These are phyloP conservation scores for Citrus cavaleriei DNA, from an alignment of 345 rosid species.

Conservation along the genomic window DNA sequence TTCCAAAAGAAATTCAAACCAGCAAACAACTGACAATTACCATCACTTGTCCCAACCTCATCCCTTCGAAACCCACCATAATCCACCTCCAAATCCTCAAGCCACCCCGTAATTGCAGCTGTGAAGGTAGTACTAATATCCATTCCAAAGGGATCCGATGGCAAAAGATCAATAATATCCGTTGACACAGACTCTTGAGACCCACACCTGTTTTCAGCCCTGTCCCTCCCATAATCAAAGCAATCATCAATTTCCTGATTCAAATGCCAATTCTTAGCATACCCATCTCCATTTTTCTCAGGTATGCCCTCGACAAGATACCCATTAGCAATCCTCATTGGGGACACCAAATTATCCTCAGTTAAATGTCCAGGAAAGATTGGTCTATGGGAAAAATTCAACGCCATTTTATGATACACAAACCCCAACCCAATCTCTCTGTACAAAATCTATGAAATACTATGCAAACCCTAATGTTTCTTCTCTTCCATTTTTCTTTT, in stretches of 20 bases:
- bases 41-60: conserved; percentile 38
- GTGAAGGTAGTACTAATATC: conserved; percentile 78
- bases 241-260: conserved; percentile 44
- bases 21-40: conserved; percentile 62
- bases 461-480: conserved; percentile 18
- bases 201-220: conserved; percentile 34
- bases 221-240: conserved; percentile 62
- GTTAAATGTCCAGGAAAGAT: conserved; percentile 53
- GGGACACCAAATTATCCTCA: conserved; percentile 64
- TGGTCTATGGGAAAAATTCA: conserved; percentile 80
- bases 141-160: conserved; percentile 95
- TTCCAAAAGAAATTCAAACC: conserved; percentile 76
- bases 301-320: conserved; percentile 47
- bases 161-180: conserved; percentile 84
- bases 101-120: conserved; percentile 82
- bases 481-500: not conserved
- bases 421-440: conserved; percentile 15
- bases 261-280: conserved; percentile 35
- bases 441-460: conserved; percentile 12
- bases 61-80: conserved; percentile 43
- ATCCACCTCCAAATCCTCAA: conserved; percentile 78
- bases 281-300: conserved; percentile 42
- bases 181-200: conserved; percentile 66
- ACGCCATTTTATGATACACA: conserved; percentile 51
- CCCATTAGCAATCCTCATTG: conserved; percentile 67